Evolutionary conservation across 768 basidiomycete genomes (phyloP).

Genomic region (Lactarius indigo): DNA sequence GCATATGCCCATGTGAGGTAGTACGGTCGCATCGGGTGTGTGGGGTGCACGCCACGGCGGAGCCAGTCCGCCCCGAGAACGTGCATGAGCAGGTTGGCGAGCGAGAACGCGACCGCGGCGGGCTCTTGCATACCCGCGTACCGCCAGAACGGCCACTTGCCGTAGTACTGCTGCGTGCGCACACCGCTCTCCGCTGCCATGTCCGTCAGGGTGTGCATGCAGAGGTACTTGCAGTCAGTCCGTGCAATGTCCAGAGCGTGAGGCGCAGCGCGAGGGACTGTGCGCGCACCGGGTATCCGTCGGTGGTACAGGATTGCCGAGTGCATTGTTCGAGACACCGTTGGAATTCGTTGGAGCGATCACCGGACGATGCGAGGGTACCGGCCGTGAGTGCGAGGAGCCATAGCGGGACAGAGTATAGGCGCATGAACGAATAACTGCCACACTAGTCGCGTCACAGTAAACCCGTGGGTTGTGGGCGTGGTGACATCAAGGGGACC

Average conservation of each 20-base stretch:
- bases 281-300: constrained; percentile 25
- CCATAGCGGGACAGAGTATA: not conserved
- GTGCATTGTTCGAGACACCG: constrained; percentile 32
- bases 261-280: constrained; percentile 52
- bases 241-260: constrained; percentile 84
- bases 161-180: constrained; percentile 75
- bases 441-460: not conserved
- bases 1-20: constrained; percentile 64
- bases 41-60: constrained; percentile 42
- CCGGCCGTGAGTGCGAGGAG: not conserved
- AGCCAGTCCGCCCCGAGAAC: constrained; percentile 53
- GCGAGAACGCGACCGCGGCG: constrained; percentile 82
- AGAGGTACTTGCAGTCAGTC: constrained; percentile 88
- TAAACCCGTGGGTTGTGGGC: not conserved
- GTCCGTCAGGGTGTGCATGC: constrained; percentile 78
- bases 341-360: constrained; percentile 36
- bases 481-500: too few species aligned
- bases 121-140: constrained; percentile 91
- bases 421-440: constrained; percentile 20
- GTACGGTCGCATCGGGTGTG: constrained; percentile 67
- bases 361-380: constrained; percentile 32
- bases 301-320: constrained; percentile 36
- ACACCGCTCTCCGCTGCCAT: constrained; percentile 41
- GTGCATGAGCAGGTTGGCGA: constrained; percentile 83
- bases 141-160: constrained; percentile 97